Evolutionary conservation across 805 yeast genomes (phyloP).

Genomic region (Ogataea methanolica): DNA sequence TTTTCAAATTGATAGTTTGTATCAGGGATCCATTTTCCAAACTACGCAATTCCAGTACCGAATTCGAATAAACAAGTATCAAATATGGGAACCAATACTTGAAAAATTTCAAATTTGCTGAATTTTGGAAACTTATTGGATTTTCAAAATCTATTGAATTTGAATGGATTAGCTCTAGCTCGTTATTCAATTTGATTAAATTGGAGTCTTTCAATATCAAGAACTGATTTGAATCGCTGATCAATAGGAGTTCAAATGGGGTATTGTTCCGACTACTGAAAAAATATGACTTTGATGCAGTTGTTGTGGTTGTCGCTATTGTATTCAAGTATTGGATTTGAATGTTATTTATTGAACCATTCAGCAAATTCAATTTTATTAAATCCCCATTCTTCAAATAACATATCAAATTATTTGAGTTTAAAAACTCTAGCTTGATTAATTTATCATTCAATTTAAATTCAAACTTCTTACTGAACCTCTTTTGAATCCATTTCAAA

Average conservation of each 20-base stretch:
- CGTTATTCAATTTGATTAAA: constrained; percentile 19
- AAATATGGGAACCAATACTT: constrained; percentile 38
- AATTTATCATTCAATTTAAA: constrained; percentile 23
- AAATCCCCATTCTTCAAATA: constrained; percentile 24
- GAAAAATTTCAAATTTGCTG: constrained; percentile 12
- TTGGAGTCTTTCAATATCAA: constrained; percentile 23
- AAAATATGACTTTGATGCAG: constrained; percentile 16
- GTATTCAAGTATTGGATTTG: constrained; percentile 21
- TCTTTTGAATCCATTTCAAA: constrained; percentile 19
- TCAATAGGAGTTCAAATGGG: constrained; percentile 16
- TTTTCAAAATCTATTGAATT: constrained; percentile 17
- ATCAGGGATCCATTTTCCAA: constrained; percentile 32
- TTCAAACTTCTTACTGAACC: constrained; percentile 20
- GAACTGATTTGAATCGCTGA: constrained; percentile 22
- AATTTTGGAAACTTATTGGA: constrained; percentile 11
- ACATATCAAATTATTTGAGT: constrained; percentile 17
- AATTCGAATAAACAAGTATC: constrained; percentile 24
- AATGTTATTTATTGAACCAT: constrained; percentile 12
- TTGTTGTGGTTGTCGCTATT: constrained; percentile 2
- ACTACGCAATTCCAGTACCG: constrained; percentile 34
- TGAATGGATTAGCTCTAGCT: constrained; percentile 18
- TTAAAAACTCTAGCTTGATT: constrained; percentile 20
- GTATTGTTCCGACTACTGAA: constrained; percentile 15
- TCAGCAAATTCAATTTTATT: constrained; percentile 11
- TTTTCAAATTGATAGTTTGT: constrained; percentile 21